Evolutionary conservation across 2,329 filamentous ascomycete genomes (phyloP), one percentile per base, ranked within the genome.

Genomic region (Huntiella savannae): DNA sequence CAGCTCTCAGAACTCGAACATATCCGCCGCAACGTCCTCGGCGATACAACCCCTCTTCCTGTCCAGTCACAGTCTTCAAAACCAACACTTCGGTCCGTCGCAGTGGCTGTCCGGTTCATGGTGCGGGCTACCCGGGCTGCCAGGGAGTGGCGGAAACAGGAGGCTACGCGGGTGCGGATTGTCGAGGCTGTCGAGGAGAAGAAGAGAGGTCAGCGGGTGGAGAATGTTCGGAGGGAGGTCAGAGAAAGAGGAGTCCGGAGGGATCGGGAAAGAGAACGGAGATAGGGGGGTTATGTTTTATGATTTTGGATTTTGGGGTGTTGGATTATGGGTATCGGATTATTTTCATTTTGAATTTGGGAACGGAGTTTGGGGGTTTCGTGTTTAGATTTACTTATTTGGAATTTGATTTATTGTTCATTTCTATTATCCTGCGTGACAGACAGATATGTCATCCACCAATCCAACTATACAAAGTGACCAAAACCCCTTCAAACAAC

Each of bases 1-100:
- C 85, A 96, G 59, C 77, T 96, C 49, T 75, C 78, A 45, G 80
- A 95, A 57, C 77, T 96, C 52, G 75, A 81, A 54, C 73, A 82
- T 54, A 93, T 95, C 68, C 84, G 63, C 52, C 62, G 59, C 52
- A 59, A 63, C 45, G 54, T 45, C 41, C 60, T 63, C 38, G 59
- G 62, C 51, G 61, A 57, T 55, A 61, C 62, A 50, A 59, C 44
- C 51, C 61, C 38, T 33, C 50, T 49, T 7, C 44, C 40, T 46
- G 40, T 51, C 28, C 35, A 44, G 4, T 43, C 48, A 10, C 53
- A 38, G 47, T 47, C 33, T 33, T 44, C 51, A 35, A 19, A 33
- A 8, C 5, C 19, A 10, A 22, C 34, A 33, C 61, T 73, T 38
- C 61, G 59, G 46, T 61, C 66, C 4, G 67, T 69, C 47, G 59